Percentiles rank a stretch among this genome's conserved stretches.
These are phyloP conservation scores for Ganoderma lingzhi DNA, from an alignment of 1,284 basidiomycete genomes.

Conservation along the genomic window DNA sequence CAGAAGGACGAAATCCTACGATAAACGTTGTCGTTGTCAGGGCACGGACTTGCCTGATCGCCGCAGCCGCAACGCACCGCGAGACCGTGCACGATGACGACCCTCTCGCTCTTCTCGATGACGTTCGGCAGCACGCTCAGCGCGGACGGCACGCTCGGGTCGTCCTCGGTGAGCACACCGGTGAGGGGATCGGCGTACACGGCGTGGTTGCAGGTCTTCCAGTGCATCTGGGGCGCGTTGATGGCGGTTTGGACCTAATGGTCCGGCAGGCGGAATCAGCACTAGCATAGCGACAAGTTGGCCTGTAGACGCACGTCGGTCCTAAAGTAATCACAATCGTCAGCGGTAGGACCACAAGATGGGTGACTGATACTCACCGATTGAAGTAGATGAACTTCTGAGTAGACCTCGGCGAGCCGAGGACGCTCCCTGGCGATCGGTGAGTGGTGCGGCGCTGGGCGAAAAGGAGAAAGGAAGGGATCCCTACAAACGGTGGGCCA, in stretches of 20 bases:
- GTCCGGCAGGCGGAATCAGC: background rate
- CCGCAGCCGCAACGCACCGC: conserved; percentile 26
- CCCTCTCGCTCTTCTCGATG: conserved; percentile 49
- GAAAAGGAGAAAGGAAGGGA: background rate
- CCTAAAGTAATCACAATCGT: background rate
- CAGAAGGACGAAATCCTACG: conserved; percentile 56
- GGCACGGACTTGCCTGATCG: background rate
- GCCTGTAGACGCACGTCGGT: background rate
- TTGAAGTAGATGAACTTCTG: conserved; percentile 55
- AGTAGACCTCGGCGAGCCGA: conserved; percentile 61
- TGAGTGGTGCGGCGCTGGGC: background rate
- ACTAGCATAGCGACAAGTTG: background rate
- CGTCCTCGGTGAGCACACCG: conserved; percentile 37
- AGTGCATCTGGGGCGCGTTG: conserved; percentile 59
- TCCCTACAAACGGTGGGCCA: conserved; percentile 44
- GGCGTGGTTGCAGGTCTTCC: conserved; percentile 54
- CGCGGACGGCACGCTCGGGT: conserved; percentile 47
- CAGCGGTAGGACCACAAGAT: conserved; percentile 37
- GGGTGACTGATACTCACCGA: conserved; percentile 40
- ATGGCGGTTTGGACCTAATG: conserved; percentile 63
- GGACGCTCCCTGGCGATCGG: conserved; percentile 38
- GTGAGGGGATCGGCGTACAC: conserved; percentile 55
- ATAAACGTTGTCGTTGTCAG: background rate
- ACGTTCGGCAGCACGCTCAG: conserved; percentile 49
- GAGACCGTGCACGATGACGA: conserved; percentile 43